A percentile compares a stretch with the other conserved stretches of the same genome.
These are phyloP conservation scores for Pseudocercospora vitis DNA, from an alignment of 2,329 filamentous ascomycete species.

Conservation along the genomic window DNA sequence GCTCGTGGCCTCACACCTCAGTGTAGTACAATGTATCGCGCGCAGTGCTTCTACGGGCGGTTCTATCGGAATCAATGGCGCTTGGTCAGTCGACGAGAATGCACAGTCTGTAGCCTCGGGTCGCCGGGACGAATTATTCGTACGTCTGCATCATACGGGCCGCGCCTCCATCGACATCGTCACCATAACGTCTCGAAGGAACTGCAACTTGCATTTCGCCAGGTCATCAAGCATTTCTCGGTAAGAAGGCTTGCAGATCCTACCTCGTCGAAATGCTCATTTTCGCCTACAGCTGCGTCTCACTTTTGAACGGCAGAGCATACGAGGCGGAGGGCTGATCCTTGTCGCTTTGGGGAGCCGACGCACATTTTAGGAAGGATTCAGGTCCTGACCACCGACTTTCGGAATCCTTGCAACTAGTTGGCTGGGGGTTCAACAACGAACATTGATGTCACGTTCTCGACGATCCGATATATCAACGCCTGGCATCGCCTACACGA, in stretches of 20 bases:
- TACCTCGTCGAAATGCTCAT: constrained; percentile 1
- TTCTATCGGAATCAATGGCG: not conserved
- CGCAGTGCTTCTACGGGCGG: not conserved
- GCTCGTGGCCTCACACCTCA: not conserved
- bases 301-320: not conserved
- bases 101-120: not conserved
- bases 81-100: not conserved
- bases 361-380: not conserved
- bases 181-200: not conserved
- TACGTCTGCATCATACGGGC: not conserved
- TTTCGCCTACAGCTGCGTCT: not conserved
- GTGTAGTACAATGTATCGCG: not conserved
- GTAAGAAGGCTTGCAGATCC: not conserved
- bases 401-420: not conserved
- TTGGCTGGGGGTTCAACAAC: constrained; percentile 1
- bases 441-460: constrained; percentile 3
- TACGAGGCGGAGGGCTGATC: constrained; percentile 5
- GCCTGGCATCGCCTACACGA: not conserved
- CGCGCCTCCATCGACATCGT: constrained; percentile 1
- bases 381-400: constrained; percentile 4
- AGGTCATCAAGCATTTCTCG: not conserved
- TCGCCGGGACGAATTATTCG: not conserved
- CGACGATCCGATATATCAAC: not conserved
- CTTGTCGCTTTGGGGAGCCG: constrained; percentile 9
- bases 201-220: not conserved